Conservation (phyloP, 2,329 filamentous ascomycete species). For the Aspergillus cejpii region DNA sequence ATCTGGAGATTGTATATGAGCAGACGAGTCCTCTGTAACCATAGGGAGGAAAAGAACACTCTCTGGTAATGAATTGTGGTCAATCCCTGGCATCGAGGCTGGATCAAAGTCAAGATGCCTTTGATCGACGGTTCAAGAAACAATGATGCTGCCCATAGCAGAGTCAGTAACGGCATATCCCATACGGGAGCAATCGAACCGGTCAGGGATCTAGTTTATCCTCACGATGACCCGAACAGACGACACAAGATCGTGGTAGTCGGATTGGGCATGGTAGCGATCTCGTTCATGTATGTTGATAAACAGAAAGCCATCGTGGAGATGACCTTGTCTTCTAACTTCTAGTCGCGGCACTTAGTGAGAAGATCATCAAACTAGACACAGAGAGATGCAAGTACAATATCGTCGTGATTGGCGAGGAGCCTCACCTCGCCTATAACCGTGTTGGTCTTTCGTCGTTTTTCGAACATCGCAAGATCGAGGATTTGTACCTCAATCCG, state of each 20-base stretch:
- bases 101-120: constrained; percentile 25
- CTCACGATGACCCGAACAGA: constrained; percentile 9
- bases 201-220: constrained; percentile 1
- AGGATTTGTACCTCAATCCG: constrained; percentile 83
- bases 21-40: not conserved
- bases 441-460: constrained; percentile 82
- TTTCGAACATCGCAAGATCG: constrained; percentile 77
- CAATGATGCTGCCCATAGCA: constrained; percentile 21
- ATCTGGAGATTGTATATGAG: not conserved
- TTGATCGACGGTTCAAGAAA: constrained; percentile 25
- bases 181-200: constrained; percentile 5
- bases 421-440: constrained; percentile 83
- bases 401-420: constrained; percentile 79
- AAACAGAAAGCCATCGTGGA: not conserved
- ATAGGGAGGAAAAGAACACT: constrained; percentile 9
- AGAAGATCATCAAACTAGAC: constrained; percentile 83
- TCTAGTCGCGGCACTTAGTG: constrained; percentile 46
- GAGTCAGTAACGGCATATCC: constrained; percentile 9
- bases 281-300: constrained; percentile 72
- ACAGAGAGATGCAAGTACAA: constrained; percentile 67
- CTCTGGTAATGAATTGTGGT: constrained; percentile 2
- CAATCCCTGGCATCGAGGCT: not conserved
- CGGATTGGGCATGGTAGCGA: constrained; percentile 85
- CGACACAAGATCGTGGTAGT: constrained; percentile 70
- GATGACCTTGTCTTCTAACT: not conserved